A percentile compares a stretch with the other conserved stretches of the same genome.
Evolutionary conservation across 2,329 filamentous ascomycete species (phyloP).

Genomic region (Aureobasidium namibiae): DNA sequence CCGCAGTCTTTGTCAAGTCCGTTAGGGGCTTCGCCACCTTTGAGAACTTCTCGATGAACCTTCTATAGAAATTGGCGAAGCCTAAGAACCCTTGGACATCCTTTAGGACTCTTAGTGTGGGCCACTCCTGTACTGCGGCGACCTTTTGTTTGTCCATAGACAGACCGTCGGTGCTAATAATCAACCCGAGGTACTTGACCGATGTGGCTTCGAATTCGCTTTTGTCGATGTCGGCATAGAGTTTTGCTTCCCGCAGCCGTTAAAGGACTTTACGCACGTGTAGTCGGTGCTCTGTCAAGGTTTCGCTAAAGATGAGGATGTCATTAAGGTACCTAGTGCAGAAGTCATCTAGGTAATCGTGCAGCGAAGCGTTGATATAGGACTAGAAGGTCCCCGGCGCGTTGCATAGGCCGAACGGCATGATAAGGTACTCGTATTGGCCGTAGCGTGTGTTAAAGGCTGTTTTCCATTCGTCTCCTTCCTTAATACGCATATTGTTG

Average conservation of each 20-base stretch:
- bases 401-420: neutral
- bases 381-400: neutral
- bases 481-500: neutral
- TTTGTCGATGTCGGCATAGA: neutral
- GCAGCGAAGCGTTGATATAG: neutral
- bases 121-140: neutral
- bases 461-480: neutral
- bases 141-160: neutral
- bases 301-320: too few relatives aligned
- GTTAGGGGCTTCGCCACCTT: neutral
- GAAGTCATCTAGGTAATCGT: neutral
- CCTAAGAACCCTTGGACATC: neutral
- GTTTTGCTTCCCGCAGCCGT: too few relatives aligned
- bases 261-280: neutral
- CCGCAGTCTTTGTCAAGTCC: too few relatives aligned
- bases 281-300: too few relatives aligned
- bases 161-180: neutral
- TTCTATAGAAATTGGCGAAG: neutral
- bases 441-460: neutral
- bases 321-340: neutral
- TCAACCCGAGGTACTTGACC: neutral
- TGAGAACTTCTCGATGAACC: neutral
- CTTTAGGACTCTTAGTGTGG: neutral
- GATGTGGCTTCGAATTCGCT: neutral
- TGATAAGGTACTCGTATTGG: neutral